phyloP scores from a whole-genome alignment of 495 filamentous ascomycete species.

The Tuber melanosporum region DNA sequence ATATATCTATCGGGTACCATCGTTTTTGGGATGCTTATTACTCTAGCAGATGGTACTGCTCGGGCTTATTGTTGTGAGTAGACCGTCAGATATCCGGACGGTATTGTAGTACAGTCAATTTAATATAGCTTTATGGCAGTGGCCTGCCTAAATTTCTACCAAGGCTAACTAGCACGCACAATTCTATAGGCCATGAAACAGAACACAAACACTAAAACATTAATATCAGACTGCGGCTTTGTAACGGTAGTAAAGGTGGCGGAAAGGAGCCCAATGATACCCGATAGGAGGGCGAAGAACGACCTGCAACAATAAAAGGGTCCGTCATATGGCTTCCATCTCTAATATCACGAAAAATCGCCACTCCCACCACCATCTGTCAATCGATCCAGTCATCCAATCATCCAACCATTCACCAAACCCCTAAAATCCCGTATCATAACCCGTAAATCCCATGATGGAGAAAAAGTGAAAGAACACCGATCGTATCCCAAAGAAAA shows the following conservation, averaged over 20 bases:
- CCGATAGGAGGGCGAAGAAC: neutral
- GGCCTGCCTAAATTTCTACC: neutral
- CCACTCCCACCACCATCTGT: neutral
- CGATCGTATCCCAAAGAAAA: constrained; percentile 7
- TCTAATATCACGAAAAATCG: neutral
- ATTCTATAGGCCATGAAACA: neutral
- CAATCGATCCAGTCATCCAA: neutral
- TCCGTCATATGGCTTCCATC: neutral
- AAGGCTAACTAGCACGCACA: neutral
- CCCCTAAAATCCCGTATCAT: neutral
- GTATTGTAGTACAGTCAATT: neutral
- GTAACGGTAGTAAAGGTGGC: neutral
- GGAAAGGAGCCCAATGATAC: neutral
- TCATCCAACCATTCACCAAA: neutral
- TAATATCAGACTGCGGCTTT: neutral
- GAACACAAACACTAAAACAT: neutral
- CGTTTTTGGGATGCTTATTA: neutral
- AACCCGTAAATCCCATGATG: neutral
- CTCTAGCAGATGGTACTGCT: neutral
- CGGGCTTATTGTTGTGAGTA: neutral
- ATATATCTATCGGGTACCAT: neutral
- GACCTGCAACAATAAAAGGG: neutral
- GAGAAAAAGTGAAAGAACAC: neutral
- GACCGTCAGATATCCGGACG: neutral
- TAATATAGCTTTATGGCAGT: neutral